Percentiles rank a stretch among this genome's conserved stretches.
Evolutionary conservation across 495 filamentous ascomycete genomes (phyloP).

Genomic region (Rusavskia elegans): DNA sequence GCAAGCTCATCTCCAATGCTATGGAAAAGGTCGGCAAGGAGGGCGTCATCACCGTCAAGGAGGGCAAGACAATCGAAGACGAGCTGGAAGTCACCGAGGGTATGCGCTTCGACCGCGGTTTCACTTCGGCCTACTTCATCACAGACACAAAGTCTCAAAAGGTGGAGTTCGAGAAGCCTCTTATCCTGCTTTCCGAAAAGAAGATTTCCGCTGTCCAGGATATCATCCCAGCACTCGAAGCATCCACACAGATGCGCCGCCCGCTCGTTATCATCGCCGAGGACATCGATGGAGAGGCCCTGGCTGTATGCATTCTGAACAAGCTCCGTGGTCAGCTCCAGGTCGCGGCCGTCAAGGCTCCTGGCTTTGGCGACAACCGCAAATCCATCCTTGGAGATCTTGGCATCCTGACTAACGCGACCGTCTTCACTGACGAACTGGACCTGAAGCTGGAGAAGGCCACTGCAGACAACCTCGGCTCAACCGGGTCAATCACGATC

Average conservation of each 20-base stretch:
- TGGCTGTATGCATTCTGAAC: slow-evolving; percentile 97
- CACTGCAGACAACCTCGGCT: slow-evolving; percentile 87
- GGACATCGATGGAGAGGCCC: slow-evolving; percentile 96
- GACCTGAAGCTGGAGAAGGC: slow-evolving; percentile 98
- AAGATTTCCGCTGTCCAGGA: slow-evolving; percentile 98
- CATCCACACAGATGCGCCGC: slow-evolving; percentile 85
- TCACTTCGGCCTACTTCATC: slow-evolving; percentile 98
- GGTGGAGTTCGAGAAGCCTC: slow-evolving; percentile 98
- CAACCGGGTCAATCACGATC: slow-evolving; percentile 95
- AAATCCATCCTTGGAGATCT: slow-evolving; percentile 98
- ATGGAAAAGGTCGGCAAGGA: slow-evolving; percentile 99
- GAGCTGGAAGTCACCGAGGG: slow-evolving; percentile 98
- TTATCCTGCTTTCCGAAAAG: slow-evolving; percentile 97
- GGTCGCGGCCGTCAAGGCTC: slow-evolving; percentile 96
- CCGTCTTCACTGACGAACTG: slow-evolving; percentile 94
- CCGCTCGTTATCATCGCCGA: slow-evolving; percentile 97
- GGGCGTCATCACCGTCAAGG: slow-evolving; percentile 98
- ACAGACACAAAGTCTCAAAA: slow-evolving; percentile 96
- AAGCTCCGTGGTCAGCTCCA: slow-evolving; percentile 99
- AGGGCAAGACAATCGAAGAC: slow-evolving; percentile 95
- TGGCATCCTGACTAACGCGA: slow-evolving; percentile 87
- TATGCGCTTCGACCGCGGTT: slow-evolving; percentile 98
- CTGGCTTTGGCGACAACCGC: slow-evolving; percentile 98
- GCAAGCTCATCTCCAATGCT: slow-evolving; percentile 85
- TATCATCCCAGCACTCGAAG: slow-evolving; percentile 94